Conservation (phyloP, 805 yeast genomes). For the Saturnispora gosingensis region DNA sequence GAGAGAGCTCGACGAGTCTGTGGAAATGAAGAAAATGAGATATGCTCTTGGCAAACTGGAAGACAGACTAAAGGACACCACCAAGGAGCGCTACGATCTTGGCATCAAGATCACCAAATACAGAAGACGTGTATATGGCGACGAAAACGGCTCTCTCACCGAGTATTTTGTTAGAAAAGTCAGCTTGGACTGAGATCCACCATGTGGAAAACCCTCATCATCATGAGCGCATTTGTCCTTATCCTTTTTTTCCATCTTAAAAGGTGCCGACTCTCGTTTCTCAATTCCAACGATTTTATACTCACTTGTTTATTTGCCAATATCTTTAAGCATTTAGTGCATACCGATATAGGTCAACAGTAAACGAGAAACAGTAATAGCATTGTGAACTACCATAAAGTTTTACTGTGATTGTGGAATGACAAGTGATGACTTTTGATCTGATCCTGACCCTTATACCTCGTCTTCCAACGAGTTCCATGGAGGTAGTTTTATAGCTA, state of each 20-base stretch:
- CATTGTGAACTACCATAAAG: neutral
- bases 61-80: conserved; percentile 21
- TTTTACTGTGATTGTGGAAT: neutral
- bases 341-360: neutral
- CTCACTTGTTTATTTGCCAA: neutral
- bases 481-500: conserved; percentile 24
- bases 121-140: conserved; percentile 23
- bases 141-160: conserved; percentile 32
- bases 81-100: conserved; percentile 25
- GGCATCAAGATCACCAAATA: conserved; percentile 23
- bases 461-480: conserved; percentile 18
- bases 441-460: conserved; percentile 16
- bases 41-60: conserved; percentile 23
- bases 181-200: conserved; percentile 17
- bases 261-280: neutral
- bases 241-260: neutral
- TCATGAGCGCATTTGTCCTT: neutral
- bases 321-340: neutral
- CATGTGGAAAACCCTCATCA: neutral
- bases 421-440: conserved; percentile 13
- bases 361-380: neutral
- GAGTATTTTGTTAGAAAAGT: conserved; percentile 51
- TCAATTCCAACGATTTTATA: neutral
- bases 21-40: conserved; percentile 21
- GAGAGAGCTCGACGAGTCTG: conserved; percentile 12